Percentiles rank a stretch among this genome's conserved stretches.
Conservation (phyloP, 2,329 filamentous ascomycete genomes). For the Fusarium pilosicola region DNA sequence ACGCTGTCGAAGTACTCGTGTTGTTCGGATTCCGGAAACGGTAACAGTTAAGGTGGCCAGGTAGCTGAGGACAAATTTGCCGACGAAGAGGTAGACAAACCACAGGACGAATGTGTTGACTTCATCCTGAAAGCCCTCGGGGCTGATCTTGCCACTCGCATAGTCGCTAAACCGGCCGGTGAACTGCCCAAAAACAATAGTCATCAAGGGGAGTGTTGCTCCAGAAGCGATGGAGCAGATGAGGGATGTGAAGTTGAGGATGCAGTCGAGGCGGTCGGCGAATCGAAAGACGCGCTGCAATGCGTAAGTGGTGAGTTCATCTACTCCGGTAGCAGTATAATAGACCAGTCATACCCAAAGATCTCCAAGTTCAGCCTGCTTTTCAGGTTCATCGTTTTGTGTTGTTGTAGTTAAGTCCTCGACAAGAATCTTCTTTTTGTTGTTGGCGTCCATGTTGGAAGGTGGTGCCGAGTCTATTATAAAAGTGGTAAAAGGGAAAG, state of each 20-base stretch:
- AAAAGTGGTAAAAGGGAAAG: not conserved
- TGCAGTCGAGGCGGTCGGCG: conserved; percentile 29
- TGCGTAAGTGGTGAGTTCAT: not conserved
- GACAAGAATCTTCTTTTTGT: conserved; percentile 10
- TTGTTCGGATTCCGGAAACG: conserved; percentile 25
- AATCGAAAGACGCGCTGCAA: conserved; percentile 23
- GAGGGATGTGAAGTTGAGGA: conserved; percentile 16
- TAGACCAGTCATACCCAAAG: conserved; percentile 6
- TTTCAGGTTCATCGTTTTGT: conserved; percentile 6
- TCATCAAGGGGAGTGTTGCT: conserved; percentile 25
- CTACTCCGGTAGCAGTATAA: not conserved
- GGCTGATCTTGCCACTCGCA: not conserved
- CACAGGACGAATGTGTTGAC: conserved; percentile 24
- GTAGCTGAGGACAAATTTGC: conserved; percentile 24
- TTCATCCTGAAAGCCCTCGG: conserved; percentile 4
- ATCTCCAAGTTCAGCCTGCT: conserved; percentile 3
- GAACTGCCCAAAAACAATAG: conserved; percentile 28
- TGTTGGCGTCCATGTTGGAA: not conserved
- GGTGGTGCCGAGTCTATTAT: not conserved
- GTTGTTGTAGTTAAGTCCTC: conserved; percentile 3
- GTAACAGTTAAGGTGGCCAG: conserved; percentile 9
- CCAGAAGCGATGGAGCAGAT: conserved; percentile 22
- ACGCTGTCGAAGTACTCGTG: conserved; percentile 13
- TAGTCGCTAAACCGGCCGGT: conserved; percentile 24
- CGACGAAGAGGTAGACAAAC: conserved; percentile 33